Base-by-base conservation (phyloP, 2,329 filamentous ascomycete species). In the Aspergillaceae sp. region DNA sequence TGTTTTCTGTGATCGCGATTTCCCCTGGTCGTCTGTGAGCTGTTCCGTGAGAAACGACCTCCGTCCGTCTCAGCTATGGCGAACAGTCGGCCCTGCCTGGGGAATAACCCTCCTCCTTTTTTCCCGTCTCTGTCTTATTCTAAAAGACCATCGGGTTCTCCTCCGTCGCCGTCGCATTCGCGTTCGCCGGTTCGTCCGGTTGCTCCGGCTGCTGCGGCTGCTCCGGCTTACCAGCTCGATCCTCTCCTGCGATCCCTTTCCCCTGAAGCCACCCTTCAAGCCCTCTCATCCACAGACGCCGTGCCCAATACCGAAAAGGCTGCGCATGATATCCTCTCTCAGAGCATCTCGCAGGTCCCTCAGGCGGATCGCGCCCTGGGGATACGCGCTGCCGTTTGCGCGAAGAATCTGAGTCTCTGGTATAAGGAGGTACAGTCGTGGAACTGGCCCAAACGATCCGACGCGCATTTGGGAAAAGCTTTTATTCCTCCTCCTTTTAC, bases 341-440 rank as follows among this genome's bases (percentile, higher is more conserved):
- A 66, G 41, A 78, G 76, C 60, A 78, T 82, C 52, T 71, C 75
- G 2, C 68, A 71, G 48, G 76, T 78, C 7, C 78, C 78, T 2
- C 63, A 70, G 1, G 70, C 75, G 7, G 78, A 83, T 62, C 71
- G 78, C 53, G 76, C 77, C 29, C 65, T 82, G 50, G 80, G 78
- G 5, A 73, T 75, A 44, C 73, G 77, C 51, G 79, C 80, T 28
- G 79, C 79, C 29, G 68, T 77, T 56, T 75, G 75, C 28, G 78
- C 77, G 29, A 73, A 82, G 56, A 75, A 77, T 47, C 60, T 83
- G 49, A 72, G 74, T 53, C 65, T 72, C 53, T 83, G 80, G 80
- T 72, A 74, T 50, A 65, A 68, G 32, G 80, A 84, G 60, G 63
- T 83, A 34, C 71, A 75, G 47, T 63, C 70, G 48, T 84, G 80